Conservation (phyloP, 225 moss, liverwort and hornwort species). For the Bryum argenteum region DNA sequence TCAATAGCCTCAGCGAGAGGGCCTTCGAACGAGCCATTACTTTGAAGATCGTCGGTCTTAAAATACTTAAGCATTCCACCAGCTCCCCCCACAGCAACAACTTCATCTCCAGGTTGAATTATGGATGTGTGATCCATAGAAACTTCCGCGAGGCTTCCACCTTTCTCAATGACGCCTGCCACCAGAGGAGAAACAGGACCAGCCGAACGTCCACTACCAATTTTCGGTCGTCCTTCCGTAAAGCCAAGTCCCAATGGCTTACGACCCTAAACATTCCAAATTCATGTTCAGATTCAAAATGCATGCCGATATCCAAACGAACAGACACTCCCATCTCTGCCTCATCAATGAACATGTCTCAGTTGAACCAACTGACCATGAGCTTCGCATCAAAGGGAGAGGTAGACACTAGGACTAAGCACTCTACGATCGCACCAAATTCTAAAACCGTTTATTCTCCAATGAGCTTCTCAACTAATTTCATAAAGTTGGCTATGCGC, state of each 20-base stretch:
- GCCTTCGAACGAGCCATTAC: constrained; percentile 31
- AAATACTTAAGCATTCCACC: constrained; percentile 70
- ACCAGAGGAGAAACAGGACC: constrained; percentile 46
- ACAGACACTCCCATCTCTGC: not conserved
- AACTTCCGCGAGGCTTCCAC: constrained; percentile 75
- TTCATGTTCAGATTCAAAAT: constrained; percentile 17
- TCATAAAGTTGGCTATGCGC: not conserved
- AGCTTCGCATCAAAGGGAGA: not conserved
- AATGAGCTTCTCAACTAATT: not conserved
- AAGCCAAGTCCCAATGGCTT: constrained; percentile 82
- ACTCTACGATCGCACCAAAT: constrained; percentile 6
- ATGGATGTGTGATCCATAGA: constrained; percentile 72
- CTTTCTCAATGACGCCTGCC: constrained; percentile 60
- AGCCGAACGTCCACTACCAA: constrained; percentile 39
- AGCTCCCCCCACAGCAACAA: constrained; percentile 77
- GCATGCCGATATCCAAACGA: not conserved
- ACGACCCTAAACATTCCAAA: constrained; percentile 44
- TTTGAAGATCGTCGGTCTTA: constrained; percentile 48
- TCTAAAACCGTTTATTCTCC: constrained; percentile 6
- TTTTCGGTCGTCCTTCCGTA: constrained; percentile 51
- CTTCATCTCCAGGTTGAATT: constrained; percentile 74
- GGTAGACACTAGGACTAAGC: constrained; percentile 6
- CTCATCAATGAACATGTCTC: constrained; percentile 2
- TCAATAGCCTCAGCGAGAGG: constrained; percentile 43
- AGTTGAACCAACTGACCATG: constrained; percentile 1